A percentile compares a stretch with the other conserved stretches of the same genome.
phyloP scores from a whole-genome alignment of 2,329 filamentous ascomycete genomes.

The Fusarium verticillioides region DNA sequence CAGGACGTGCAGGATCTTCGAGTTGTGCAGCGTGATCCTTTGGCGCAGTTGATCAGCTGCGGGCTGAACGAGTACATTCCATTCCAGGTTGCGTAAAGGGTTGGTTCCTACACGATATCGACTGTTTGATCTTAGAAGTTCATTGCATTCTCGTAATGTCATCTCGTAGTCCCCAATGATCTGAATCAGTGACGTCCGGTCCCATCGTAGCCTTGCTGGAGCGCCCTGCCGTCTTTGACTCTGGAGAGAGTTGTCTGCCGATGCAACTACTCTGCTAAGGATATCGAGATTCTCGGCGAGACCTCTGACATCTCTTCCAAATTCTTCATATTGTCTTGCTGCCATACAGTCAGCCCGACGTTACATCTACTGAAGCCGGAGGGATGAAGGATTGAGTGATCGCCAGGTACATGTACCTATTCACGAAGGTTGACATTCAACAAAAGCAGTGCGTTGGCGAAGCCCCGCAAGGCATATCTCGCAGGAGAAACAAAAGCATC shows the following conservation, averaged over 20 bases:
- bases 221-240: conserved; percentile 38
- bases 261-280: conserved; percentile 44
- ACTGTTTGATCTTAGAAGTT: conserved; percentile 45
- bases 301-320: conserved; percentile 46
- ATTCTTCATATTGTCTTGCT: conserved; percentile 49
- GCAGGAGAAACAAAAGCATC: background rate
- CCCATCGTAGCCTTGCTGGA: conserved; percentile 39
- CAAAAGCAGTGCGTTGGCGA: background rate
- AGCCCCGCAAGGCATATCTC: conserved; percentile 33
- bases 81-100: conserved; percentile 49
- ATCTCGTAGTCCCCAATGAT: conserved; percentile 48
- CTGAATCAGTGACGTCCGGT: conserved; percentile 36
- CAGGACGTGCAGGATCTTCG: conserved; percentile 48
- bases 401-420: background rate
- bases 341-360: conserved; percentile 4
- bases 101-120: conserved; percentile 43
- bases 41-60: conserved; percentile 47
- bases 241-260: conserved; percentile 44
- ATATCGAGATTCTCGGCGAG: conserved; percentile 48
- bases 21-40: conserved; percentile 49
- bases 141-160: conserved; percentile 48
- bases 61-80: conserved; percentile 51
- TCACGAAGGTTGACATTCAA: background rate
- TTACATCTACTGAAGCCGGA: background rate
- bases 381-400: background rate